These are phyloP conservation scores for Aphanomyces invadans DNA, from an alignment of 352 stramenopile species.

Conservation along the genomic window DNA sequence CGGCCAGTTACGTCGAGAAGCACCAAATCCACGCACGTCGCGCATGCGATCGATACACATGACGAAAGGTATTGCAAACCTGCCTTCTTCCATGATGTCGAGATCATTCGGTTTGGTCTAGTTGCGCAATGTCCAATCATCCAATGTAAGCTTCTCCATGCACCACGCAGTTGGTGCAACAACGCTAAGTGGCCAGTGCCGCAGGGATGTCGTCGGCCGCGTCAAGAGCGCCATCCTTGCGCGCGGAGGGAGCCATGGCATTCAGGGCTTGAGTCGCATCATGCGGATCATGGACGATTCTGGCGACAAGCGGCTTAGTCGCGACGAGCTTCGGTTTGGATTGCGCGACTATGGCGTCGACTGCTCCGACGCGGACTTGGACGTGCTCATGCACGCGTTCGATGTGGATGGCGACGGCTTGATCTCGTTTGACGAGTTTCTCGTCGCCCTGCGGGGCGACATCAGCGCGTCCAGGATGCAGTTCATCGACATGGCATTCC, in stretches of 20 bases:
- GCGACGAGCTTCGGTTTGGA: conserved; percentile 53
- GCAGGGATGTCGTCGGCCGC: conserved; percentile 25
- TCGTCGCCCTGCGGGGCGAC: conserved; percentile 38
- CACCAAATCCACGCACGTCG: neutral
- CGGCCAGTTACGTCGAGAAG: neutral
- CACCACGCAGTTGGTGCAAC: too few species aligned
- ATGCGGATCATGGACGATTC: conserved; percentile 41
- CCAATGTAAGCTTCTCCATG: too few species aligned
- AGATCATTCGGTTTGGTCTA: too few species aligned
- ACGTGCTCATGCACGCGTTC: conserved; percentile 37
- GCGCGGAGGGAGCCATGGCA: conserved; percentile 33
- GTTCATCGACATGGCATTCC: conserved; percentile 51
- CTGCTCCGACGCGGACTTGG: conserved; percentile 31
- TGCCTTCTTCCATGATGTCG: too few species aligned
- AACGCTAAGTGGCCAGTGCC: neutral
- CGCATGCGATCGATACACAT: neutral
- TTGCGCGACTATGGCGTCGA: conserved; percentile 51
- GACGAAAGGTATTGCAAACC: conserved; percentile 10
- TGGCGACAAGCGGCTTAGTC: conserved; percentile 35
- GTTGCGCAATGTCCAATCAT: too few species aligned
- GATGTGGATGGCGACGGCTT: conserved; percentile 41
- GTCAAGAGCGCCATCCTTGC: conserved; percentile 35
- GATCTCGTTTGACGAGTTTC: conserved; percentile 46
- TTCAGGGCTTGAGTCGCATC: conserved; percentile 42
- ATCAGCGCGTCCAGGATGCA: conserved; percentile 30